phyloP scores from a whole-genome alignment of 1,284 basidiomycete genomes.

The Mycosarcoma mackinlayi region DNA sequence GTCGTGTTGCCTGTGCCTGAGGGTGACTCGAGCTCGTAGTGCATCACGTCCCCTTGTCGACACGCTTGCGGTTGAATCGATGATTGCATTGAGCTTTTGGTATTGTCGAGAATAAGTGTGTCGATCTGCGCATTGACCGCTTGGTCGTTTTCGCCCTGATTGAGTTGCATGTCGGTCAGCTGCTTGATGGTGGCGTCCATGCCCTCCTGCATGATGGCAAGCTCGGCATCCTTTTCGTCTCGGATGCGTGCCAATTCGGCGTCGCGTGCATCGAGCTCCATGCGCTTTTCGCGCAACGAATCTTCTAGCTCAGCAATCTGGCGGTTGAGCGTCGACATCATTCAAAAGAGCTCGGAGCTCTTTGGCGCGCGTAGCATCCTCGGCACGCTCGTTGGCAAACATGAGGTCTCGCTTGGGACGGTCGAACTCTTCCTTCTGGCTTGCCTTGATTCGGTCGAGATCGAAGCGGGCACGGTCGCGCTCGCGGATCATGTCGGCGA shows the following conservation, averaged over 20 bases:
- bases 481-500: constrained; percentile 99
- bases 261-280: constrained; percentile 79
- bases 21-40: constrained; percentile 96
- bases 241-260: constrained; percentile 81
- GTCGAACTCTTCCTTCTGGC: constrained; percentile 94
- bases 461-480: constrained; percentile 96
- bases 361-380: constrained; percentile 91
- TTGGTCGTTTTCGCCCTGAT: constrained; percentile 84
- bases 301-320: constrained; percentile 96
- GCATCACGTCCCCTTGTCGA: constrained; percentile 94
- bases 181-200: constrained; percentile 94
- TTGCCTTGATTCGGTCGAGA: constrained; percentile 89
- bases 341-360: constrained; percentile 87
- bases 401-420: constrained; percentile 89
- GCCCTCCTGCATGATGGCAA: constrained; percentile 92
- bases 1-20: constrained; percentile 92
- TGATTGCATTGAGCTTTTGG: constrained; percentile 98
- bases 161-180: constrained; percentile 86
- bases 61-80: constrained; percentile 97
- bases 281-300: constrained; percentile 79
- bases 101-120: constrained; percentile 93
- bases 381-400: constrained; percentile 98
- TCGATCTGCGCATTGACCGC: constrained; percentile 96
- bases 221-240: constrained; percentile 97
- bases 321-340: constrained; percentile 93